phyloP scores from a whole-genome alignment of 106 monocot genomes.

The Dendrobium chrysotoxum region DNA sequence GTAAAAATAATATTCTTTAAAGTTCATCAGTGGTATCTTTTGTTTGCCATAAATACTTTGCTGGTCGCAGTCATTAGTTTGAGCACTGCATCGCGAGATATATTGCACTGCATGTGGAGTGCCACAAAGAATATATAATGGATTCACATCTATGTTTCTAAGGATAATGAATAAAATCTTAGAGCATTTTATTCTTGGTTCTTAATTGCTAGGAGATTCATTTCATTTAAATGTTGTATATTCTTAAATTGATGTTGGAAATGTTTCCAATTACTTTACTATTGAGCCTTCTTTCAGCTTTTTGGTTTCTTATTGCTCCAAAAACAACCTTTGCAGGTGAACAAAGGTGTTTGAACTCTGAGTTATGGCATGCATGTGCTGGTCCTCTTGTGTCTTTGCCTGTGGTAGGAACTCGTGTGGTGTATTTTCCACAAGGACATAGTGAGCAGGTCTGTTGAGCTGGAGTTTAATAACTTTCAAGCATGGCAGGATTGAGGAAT shows the following conservation, averaged over 20 bases:
- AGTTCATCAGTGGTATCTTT: background rate
- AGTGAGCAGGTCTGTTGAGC: constrained; percentile 56
- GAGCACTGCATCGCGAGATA: background rate
- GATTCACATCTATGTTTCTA: background rate
- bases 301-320: background rate
- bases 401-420: constrained; percentile 56
- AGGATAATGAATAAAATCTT: background rate
- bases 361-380: constrained; percentile 80
- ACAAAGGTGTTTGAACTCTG: constrained; percentile 58
- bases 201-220: background rate
- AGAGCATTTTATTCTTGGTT: background rate
- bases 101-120: background rate
- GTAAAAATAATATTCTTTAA: background rate
- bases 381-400: constrained; percentile 68
- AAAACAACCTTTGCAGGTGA: constrained; percentile 25
- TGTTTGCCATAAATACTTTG: background rate
- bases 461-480: background rate
- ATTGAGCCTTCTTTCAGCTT: background rate
- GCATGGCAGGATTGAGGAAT: background rate
- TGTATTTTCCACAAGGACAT: constrained; percentile 72
- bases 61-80: background rate
- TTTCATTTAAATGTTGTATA: background rate
- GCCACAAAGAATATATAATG: background rate
- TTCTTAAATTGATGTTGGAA: background rate
- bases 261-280: background rate